Base-by-base conservation (phyloP, 345 rosid genomes). In the Populus nigra region DNA sequence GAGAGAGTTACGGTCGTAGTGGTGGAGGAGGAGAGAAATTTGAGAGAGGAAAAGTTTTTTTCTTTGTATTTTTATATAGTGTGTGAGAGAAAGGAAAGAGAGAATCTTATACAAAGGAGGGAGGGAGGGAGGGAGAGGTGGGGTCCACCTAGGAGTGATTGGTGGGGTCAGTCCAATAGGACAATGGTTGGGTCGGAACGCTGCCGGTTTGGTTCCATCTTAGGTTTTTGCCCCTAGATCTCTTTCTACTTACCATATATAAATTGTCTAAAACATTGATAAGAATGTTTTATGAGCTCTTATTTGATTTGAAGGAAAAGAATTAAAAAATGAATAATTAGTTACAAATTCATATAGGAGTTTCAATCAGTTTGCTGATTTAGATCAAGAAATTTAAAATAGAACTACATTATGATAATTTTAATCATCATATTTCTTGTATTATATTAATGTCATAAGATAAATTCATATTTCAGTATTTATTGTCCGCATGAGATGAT, bases 101-200 rank as follows among this genome's bases (percentile, higher is more conserved):
- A 77, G 77, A 73, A 73, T 81, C 72, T 76, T 72, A 76, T 82
- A 85, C 82, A 82, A 41, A 74, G 81, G 77, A 76, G 65, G 66
- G 68, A 11, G 11, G 33, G 8, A 33, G 41, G 12, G 68, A 33
- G 25, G 27, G 4, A 47, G 31, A 36, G 38, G 76, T 73, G 76
- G 68, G 9, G 7, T 59, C 76, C 66, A 55, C 57, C n/a, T 5
- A 20, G 18, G 9, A 18, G 33, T 67, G 3, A 3, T 31, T 65
- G 87, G n/a, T 50, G 61, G 87, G 85, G 86, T 76, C 72, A 72
- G 87, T 31, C 71, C 81, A 85, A 65, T 77, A 72, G 62, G 74
- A 67, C 65, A 12, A 55, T 55, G 71, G 43, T n/a, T 35, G 31
- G 15, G 63, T 53, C 61, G n/a, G 38, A 39, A 66, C 25, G 61